Base-by-base conservation (phyloP, 805 yeast species). In the Candida parachauliodes region DNA sequence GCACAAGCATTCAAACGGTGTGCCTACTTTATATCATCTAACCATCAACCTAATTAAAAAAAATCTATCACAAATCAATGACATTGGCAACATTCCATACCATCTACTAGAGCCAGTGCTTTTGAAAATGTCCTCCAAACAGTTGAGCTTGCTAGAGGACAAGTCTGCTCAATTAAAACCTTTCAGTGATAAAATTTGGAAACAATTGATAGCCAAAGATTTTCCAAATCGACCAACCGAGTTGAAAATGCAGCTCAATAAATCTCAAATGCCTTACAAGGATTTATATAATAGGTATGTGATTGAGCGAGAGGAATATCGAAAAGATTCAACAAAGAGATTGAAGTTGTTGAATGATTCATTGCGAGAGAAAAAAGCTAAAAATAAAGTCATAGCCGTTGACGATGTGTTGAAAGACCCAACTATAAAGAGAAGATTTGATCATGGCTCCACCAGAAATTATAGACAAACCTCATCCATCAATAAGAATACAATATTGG, bases 21-120 rank as follows among this genome's bases (percentile, higher is more conserved):
- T 34, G n/a, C 41, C 44, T 18, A 30, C 41, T 8, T 26, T 40
- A 26, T 32, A 32, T 9, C 36, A 40, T 21, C 18, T 55, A 41
- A 35, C 49, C 17, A 47, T 46, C 8, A 26, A 37, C 20, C 41
- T 45, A 19, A 44, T 53, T 28, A 43, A 51, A 33, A 57, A 51
- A 33, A 49, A 57, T 42, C 42, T 50, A 10, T 40, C 41, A 12
- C 47, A 44, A 29, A 38, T 59, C 11, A 36, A 44, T 19, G 59
- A 54, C 37, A 45, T 58, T 9, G 65, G 65, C 5, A 32, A 41
- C n/a, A 48, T 59, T 6, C 64, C 62, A 6, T 75, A 65, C 45
- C 79, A 73, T 48, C 49, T 76, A 10, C 57, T 75, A 8, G 66
- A 60, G 44, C 79, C 81, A 0, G 55, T 76, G 1, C 55, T 76